A percentile compares a stretch with the other conserved stretches of the same genome.
phyloP scores from a whole-genome alignment of 805 yeast species.

The Candida bentonensis region DNA sequence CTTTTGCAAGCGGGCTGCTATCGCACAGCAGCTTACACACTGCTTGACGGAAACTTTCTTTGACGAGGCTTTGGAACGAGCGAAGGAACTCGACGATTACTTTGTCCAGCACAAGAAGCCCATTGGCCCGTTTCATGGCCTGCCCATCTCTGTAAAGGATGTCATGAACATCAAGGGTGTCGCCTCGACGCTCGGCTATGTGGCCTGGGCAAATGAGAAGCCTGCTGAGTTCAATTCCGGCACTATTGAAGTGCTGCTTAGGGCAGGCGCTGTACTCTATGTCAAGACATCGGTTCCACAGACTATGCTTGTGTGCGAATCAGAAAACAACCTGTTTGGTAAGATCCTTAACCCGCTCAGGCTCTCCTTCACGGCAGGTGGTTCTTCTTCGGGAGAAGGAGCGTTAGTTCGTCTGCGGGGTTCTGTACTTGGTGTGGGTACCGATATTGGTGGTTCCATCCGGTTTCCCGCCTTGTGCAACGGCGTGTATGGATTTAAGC shows the following conservation, averaged over 20 bases:
- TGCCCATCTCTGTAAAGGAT: conserved; percentile 50
- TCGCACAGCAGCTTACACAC: conserved; percentile 40
- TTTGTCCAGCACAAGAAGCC: conserved; percentile 31
- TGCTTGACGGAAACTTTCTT: conserved; percentile 29
- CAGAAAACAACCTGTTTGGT: conserved; percentile 31
- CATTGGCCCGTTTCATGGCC: conserved; percentile 52
- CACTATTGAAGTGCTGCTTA: conserved; percentile 27
- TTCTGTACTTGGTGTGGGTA: conserved; percentile 37
- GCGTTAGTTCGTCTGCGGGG: conserved; percentile 32
- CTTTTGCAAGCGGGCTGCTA: conserved; percentile 42
- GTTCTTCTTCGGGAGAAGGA: conserved; percentile 47
- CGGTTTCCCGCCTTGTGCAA: conserved; percentile 35
- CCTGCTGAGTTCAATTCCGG: conserved; percentile 17
- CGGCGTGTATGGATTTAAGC: conserved; percentile 35
- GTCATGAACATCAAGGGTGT: conserved; percentile 33
- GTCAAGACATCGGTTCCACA: conserved; percentile 42
- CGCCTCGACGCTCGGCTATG: conserved; percentile 36
- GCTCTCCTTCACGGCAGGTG: conserved; percentile 33
- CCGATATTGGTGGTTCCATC: conserved; percentile 42
- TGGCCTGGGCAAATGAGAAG: conserved; percentile 28
- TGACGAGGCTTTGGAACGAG: conserved; percentile 44
- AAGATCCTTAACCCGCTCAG: conserved; percentile 33
- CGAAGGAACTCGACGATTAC: conserved; percentile 40
- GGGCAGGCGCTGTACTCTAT: conserved; percentile 39
- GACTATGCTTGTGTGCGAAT: conserved; percentile 37